These are phyloP conservation scores for Clausena lansium DNA, from an alignment of 345 rosid genomes.

Conservation along the genomic window DNA sequence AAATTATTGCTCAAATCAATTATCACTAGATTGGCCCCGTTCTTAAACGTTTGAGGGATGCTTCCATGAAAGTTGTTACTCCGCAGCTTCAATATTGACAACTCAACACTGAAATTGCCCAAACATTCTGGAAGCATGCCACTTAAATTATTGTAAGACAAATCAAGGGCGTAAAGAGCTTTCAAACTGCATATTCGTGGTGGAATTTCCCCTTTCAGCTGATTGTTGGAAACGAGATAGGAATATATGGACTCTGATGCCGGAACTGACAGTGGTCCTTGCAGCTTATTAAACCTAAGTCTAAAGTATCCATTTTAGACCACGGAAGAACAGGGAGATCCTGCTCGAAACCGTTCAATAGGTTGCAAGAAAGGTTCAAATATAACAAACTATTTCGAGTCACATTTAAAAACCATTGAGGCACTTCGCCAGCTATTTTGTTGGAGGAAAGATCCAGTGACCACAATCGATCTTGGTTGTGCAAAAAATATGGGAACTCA, in stretches of 20 bases:
- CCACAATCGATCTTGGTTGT: too few relatives aligned
- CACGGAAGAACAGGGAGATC: neutral
- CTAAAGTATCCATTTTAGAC: neutral
- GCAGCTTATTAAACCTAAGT: neutral
- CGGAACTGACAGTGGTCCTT: constrained; percentile 16
- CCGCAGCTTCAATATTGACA: neutral
- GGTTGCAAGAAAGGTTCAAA: neutral
- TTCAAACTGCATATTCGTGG: constrained; percentile 11
- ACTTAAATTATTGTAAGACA: constrained; percentile 10
- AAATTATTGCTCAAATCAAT: constrained; percentile 12
- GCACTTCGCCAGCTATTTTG: too few relatives aligned
- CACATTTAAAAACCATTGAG: too few relatives aligned
- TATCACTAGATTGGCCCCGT: neutral
- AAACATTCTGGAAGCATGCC: too few relatives aligned
- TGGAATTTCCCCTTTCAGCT: constrained; percentile 17
- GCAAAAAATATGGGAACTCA: too few relatives aligned
- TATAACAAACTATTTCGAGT: rapidly evolving
- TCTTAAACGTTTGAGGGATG: constrained; percentile 3
- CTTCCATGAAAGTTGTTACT: neutral
- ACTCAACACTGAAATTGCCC: neutral
- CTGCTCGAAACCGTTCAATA: constrained; percentile 12
- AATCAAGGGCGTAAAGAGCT: neutral
- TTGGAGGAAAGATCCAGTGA: too few relatives aligned
- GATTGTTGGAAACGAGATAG: constrained; percentile 21
- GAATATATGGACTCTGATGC: neutral